These are phyloP conservation scores for Lachnellula hyalina DNA, from an alignment of 2,329 filamentous ascomycete species.

Conservation along the genomic window DNA sequence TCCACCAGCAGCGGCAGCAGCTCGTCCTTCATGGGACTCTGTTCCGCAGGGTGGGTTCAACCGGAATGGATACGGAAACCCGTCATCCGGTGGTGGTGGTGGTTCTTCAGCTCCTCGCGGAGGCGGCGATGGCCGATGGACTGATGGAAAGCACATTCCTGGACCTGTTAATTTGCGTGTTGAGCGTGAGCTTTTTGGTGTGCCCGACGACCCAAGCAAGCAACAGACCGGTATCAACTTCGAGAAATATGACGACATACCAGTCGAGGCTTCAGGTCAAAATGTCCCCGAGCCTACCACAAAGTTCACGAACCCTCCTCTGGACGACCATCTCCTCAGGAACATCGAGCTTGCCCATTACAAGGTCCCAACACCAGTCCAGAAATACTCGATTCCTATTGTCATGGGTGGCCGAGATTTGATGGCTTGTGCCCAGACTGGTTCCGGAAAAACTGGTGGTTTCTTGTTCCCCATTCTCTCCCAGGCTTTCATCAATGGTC, in stretches of 20 bases:
- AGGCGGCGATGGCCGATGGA: conserved; percentile 94
- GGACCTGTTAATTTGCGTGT: conserved; percentile 82
- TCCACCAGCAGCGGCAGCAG: conserved; percentile 23
- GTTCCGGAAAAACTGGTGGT: conserved; percentile 99
- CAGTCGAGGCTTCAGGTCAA: conserved; percentile 91
- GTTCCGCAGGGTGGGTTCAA: conserved; percentile 35
- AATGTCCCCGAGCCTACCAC: conserved; percentile 89
- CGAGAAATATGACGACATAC: conserved; percentile 99
- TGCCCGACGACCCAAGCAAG: conserved; percentile 86
- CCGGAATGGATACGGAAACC: conserved; percentile 51
- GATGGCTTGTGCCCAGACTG: conserved; percentile 99
- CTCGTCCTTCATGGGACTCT: conserved; percentile 35
- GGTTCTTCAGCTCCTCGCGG: conserved; percentile 54
- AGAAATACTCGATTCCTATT: conserved; percentile 99
- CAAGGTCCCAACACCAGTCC: conserved; percentile 92
- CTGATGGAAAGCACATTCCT: conserved; percentile 91
- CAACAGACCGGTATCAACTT: conserved; percentile 99
- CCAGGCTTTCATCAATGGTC: conserved; percentile 90
- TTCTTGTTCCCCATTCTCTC: conserved; percentile 99
- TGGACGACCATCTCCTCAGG: conserved; percentile 85
- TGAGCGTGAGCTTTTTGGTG: conserved; percentile 93
- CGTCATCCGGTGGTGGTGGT: conserved; percentile 37
- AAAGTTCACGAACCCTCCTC: conserved; percentile 86
- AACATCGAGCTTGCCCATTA: conserved; percentile 96
- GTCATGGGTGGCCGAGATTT: conserved; percentile 96